Evolutionary conservation across 116 monocot species (phyloP), one percentile per base, ranked within the genome.

Genomic region (Cymodocea nodosa): DNA sequence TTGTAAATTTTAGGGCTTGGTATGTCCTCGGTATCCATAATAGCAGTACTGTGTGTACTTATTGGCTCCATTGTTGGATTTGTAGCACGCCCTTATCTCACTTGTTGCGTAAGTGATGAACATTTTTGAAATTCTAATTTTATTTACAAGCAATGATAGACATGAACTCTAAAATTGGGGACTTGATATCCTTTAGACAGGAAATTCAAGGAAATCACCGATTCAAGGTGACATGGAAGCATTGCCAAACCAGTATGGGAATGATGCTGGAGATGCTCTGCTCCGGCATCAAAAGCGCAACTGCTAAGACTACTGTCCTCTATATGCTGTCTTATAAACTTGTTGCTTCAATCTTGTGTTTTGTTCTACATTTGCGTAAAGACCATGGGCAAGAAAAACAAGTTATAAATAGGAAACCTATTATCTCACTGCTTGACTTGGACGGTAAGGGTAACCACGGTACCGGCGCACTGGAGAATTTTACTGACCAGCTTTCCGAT

Each of bases 201-300:
- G 81, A 72, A 78, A 58, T 68, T 64, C 73, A 59, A 65, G 58
- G 64, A 72, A 72, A 53, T 75, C 73, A 11, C 65, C 74, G 35
- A 70, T 52, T 79, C 73, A 65, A 37, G 71, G 66, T 60, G 78
- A 80, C 70, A 62, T 71, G 40, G 87, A 83, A 78, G 66, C 83
- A 73, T 39, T 76, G 57, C 78, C 77, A 22, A 65, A 51, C 60
- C 64, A 78, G 68, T 36, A 59, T 63, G 87, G 67, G 62, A 81
- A 71, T 15, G 63, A 56, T 72, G 50, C 50, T 60, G 23, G 76
- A 49, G 87, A 87, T 44, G 35, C 20, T 67, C 62, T 81, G 6
- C 87, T 83, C 61, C 83, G 87, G 24, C 87, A 51, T 73, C 36
- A 87, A n/a, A 87, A 87, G 69, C 83, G 87, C 53, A 81, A 44